A percentile compares a stretch with the other conserved stretches of the same genome.
Conservation (phyloP, 2,329 filamentous ascomycete genomes). For the Calonectria montana region DNA sequence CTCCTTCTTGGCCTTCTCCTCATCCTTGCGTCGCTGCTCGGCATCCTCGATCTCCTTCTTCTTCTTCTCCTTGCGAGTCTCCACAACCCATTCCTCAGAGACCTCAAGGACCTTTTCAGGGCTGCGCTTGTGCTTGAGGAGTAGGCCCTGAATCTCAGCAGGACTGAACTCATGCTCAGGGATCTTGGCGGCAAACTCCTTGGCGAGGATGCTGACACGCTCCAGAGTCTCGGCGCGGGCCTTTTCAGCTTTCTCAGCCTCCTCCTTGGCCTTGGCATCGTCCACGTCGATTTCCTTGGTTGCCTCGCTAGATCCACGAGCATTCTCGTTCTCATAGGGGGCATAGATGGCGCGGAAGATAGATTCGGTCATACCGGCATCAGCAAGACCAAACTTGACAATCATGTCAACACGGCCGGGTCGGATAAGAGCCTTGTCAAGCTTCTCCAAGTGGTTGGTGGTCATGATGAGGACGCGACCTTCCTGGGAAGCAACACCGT, state of each 20-base stretch:
- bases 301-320: background rate
- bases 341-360: slow-evolving; percentile 71
- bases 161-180: slow-evolving; percentile 68
- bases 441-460: slow-evolving; percentile 71
- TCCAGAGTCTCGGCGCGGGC: slow-evolving; percentile 50
- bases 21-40: slow-evolving; percentile 53
- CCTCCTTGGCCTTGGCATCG: slow-evolving; percentile 41
- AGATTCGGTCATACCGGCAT: slow-evolving; percentile 61
- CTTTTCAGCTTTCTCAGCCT: slow-evolving; percentile 46
- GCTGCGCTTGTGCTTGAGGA: slow-evolving; percentile 66
- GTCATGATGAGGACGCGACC: slow-evolving; percentile 74
- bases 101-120: slow-evolving; percentile 60
- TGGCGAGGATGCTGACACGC: slow-evolving; percentile 58
- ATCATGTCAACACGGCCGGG: slow-evolving; percentile 72
- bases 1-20: slow-evolving; percentile 47
- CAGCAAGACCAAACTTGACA: slow-evolving; percentile 67
- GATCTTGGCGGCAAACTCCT: slow-evolving; percentile 61
- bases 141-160: slow-evolving; percentile 69
- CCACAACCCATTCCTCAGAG: slow-evolving; percentile 61
- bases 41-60: slow-evolving; percentile 56
- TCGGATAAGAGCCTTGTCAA: slow-evolving; percentile 71
- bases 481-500: slow-evolving; percentile 76
- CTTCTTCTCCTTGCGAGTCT: slow-evolving; percentile 61
- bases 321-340: slow-evolving; percentile 55
- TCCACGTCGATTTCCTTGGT: slow-evolving; percentile 29